phyloP scores from a whole-genome alignment of 176 grass and related monocot genomes.

The Alopecurus myosuroides region DNA sequence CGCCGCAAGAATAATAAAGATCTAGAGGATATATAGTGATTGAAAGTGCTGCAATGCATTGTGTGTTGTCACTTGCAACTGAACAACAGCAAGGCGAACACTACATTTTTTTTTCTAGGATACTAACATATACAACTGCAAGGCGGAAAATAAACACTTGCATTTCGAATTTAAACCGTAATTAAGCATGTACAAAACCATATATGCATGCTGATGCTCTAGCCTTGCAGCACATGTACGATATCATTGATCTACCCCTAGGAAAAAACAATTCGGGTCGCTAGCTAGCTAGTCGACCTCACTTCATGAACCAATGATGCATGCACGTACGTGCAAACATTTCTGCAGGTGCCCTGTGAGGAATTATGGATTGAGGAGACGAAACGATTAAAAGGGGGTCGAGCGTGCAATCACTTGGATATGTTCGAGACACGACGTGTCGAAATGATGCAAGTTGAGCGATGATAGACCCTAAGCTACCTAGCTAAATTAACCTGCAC shows the following conservation, averaged over 20 bases:
- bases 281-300: neutral
- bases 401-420: slow-evolving; percentile 20
- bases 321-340: neutral
- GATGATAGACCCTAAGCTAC: neutral
- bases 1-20: neutral
- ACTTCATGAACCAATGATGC: slow-evolving; percentile 21
- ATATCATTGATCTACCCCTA: neutral
- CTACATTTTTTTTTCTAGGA: neutral
- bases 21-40: neutral
- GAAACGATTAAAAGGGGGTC: slow-evolving; percentile 14
- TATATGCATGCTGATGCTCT: neutral
- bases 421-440: slow-evolving; percentile 2
- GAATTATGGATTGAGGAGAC: slow-evolving; percentile 25
- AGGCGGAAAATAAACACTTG: neutral
- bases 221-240: neutral
- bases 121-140: neutral
- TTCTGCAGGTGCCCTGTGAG: neutral
- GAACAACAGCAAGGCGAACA: neutral
- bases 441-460: neutral
- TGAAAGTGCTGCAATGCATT: neutral
- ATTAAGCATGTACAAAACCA: neutral
- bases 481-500: neutral
- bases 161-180: neutral
- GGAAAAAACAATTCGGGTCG: neutral
- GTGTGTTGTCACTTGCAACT: neutral